Evolutionary conservation across 768 basidiomycete species (phyloP), one percentile per base, ranked within the genome.

Genomic region (Leccinellum rugosiceps): DNA sequence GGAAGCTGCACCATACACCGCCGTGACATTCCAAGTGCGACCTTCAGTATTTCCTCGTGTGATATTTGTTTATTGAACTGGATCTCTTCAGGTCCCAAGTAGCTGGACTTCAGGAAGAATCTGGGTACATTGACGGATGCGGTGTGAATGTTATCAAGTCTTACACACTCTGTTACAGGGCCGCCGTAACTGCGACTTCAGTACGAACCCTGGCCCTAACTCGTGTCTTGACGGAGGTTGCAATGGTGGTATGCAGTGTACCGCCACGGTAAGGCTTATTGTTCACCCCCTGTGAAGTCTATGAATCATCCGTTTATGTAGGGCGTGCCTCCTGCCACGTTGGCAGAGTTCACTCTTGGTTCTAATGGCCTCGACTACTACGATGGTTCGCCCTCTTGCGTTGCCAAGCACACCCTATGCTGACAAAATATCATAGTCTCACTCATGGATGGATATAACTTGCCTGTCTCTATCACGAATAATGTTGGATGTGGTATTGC

Each of bases 321-420:
- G 80, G 85, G 84, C 50, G 79, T 84, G n/a, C 86, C 87, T 31
- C 88, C 88, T 44, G 87, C 83, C 11, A 79, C 81, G 4, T 73
- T 89, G 35, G 88, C 87, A 1, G 86, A 89, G 62, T 88, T 81
- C 74, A 87, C 84, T n/a, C 70, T 88, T 9, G 77, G 65, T 1
- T 64, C 68, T 44, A 77, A 73, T 13, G 76, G 74, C 48, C 25
- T 43, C 1, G 87, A 88, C 59, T 84, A 74, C 58, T 88, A 86
- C 53, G 86, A 87, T 67, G 81, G 85, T 85, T 52, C 14, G 73
- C 51, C 11, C n/a, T 21, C 23, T 41, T 15, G 28, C n/a, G 26
- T 46, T 23, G 11, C 6, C 3, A 26, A 26, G 6, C 6, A 6
- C 6, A 6, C 6, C 23, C 6, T 9, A 49, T 51, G 11, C 32